Percentiles rank a stretch among this genome's conserved stretches.
Conservation (phyloP, 306 rosid species). For the apple (Malus domestica) region DNA sequence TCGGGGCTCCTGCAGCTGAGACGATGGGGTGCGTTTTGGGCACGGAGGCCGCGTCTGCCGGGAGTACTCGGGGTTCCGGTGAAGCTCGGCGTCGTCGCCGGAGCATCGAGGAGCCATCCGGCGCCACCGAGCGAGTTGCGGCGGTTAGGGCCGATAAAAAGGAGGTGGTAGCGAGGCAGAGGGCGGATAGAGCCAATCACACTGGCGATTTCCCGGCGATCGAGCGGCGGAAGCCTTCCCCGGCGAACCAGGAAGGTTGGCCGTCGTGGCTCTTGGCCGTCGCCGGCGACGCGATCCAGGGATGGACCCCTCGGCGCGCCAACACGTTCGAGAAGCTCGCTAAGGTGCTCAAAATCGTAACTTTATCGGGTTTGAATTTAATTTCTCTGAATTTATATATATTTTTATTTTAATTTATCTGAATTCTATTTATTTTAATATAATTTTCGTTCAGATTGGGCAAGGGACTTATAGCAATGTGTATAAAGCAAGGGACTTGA, state of each 20-base stretch:
- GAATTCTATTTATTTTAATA: not conserved
- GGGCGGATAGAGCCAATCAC: conserved; percentile 23
- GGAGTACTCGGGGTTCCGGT: conserved; percentile 1
- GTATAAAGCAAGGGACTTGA: conserved; percentile 82
- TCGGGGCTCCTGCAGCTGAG: conserved; percentile 28
- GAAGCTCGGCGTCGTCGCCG: conserved; percentile 28
- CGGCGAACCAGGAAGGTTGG: conserved; percentile 68
- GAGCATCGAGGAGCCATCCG: conserved; percentile 10
- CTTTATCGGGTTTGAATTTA: not conserved
- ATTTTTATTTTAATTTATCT: not conserved
- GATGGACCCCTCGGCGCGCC: conserved; percentile 96
- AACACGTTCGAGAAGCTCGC: conserved; percentile 89
- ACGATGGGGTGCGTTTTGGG: conserved; percentile 88
- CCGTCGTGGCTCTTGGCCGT: conserved; percentile 88
- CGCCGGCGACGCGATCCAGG: conserved; percentile 86
- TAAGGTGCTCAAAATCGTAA: conserved; percentile 35
- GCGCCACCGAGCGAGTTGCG: conserved; percentile 14
- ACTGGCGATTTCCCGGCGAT: conserved; percentile 45
- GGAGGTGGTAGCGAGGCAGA: conserved; percentile 12
- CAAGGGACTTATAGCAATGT: conserved; percentile 99
- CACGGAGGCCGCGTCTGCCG: conserved; percentile 23
- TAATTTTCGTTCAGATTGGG: conserved; percentile 59
- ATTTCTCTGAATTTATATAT: not conserved
- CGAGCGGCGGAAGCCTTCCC: conserved; percentile 48
- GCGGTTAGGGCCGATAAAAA: conserved; percentile 22